phyloP scores from a whole-genome alignment of 108 stramenopile genomes.

The Chaetoceros muelleri region DNA sequence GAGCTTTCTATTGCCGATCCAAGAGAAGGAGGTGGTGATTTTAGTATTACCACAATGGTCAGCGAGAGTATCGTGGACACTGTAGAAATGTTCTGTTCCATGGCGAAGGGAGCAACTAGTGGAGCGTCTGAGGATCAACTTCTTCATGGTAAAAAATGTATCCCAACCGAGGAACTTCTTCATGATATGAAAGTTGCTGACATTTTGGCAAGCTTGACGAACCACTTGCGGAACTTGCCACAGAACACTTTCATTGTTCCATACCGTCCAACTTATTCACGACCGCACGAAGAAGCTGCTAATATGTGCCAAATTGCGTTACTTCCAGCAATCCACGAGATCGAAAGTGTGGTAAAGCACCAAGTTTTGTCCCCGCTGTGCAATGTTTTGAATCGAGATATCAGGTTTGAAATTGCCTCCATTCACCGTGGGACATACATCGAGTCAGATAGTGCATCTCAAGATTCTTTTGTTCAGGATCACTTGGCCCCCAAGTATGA shows the following conservation, averaged over 20 bases:
- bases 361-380: conserved; percentile 54
- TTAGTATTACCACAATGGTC: conserved; percentile 63
- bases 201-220: conserved; percentile 21
- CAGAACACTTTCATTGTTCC: conserved; percentile 77
- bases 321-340: conserved; percentile 50
- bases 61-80: conserved; percentile 57
- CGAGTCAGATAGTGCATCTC: conserved; percentile 8
- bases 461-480: conserved; percentile 58
- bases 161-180: conserved; percentile 46
- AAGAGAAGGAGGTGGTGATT: conserved; percentile 74
- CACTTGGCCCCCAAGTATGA: conserved; percentile 51
- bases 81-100: conserved; percentile 56
- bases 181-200: conserved; percentile 66
- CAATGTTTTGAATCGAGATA: conserved; percentile 46
- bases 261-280: conserved; percentile 65
- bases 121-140: conserved; percentile 38
- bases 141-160: conserved; percentile 28
- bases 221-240: conserved; percentile 46
- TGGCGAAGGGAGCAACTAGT: conserved; percentile 56
- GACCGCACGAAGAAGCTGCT: conserved; percentile 74
- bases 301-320: conserved; percentile 53
- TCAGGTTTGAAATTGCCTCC: conserved; percentile 42
- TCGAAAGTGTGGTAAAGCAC: conserved; percentile 57
- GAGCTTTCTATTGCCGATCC: conserved; percentile 76
- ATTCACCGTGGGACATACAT: conserved; percentile 59